Evolutionary conservation across 768 basidiomycete genomes (phyloP).

Genomic region (Amanita exitialis): DNA sequence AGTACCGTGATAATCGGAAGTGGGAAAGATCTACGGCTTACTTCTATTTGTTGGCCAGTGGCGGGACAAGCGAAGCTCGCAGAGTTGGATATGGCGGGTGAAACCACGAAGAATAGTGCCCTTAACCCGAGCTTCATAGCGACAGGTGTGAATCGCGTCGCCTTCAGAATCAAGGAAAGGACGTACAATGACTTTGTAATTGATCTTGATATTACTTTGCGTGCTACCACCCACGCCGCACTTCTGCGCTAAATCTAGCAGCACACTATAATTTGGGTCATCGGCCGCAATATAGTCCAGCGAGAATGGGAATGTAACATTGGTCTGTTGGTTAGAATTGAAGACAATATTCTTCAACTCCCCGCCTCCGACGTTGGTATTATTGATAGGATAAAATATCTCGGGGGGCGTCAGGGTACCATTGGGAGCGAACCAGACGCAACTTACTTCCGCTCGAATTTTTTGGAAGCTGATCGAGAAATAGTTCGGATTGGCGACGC

Average conservation of each 20-base stretch:
- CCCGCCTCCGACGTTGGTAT: constrained; percentile 61
- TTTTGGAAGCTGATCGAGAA: constrained; percentile 58
- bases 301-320: constrained; percentile 69
- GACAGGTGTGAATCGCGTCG: not conserved
- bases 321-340: constrained; percentile 42
- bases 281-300: constrained; percentile 46
- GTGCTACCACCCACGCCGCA: constrained; percentile 44
- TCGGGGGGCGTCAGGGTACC: constrained; percentile 15
- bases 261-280: constrained; percentile 42
- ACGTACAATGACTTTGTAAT: constrained; percentile 60
- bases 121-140: constrained; percentile 45
- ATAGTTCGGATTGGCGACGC: constrained; percentile 77
- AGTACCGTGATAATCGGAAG: not conserved
- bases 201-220: constrained; percentile 40
- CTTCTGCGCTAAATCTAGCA: constrained; percentile 51
- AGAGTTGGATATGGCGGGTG: constrained; percentile 52
- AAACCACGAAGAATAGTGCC: constrained; percentile 55
- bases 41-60: constrained; percentile 11
- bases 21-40: constrained; percentile 1
- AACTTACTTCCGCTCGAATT: constrained; percentile 48
- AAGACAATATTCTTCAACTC: constrained; percentile 34
- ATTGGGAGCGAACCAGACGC: not conserved
- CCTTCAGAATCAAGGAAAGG: not conserved
- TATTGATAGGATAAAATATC: constrained; percentile 71
- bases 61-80: constrained; percentile 62